phyloP scores from a whole-genome alignment of 441 rosid genomes.

The Arabidopsis lyrata region DNA sequence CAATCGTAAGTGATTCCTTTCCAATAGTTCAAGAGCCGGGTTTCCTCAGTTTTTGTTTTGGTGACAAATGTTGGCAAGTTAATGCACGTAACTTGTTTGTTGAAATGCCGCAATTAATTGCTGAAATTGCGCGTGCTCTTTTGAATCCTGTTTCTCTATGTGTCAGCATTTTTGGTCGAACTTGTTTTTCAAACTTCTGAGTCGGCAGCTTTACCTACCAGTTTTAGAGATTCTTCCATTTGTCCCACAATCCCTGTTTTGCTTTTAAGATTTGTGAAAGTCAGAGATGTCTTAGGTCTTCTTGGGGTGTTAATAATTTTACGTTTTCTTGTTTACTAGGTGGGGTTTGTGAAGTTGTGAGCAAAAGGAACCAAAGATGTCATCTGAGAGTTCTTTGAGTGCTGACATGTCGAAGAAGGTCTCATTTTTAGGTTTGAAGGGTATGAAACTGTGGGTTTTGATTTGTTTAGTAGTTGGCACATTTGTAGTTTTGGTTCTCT shows the following conservation, averaged over 20 bases:
- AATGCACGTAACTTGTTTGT: constrained; percentile 41
- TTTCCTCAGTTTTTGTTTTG: constrained; percentile 31
- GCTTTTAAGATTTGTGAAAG: constrained; percentile 33
- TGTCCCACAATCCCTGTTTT: constrained; percentile 29
- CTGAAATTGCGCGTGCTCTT: constrained; percentile 34
- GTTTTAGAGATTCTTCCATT: constrained; percentile 42
- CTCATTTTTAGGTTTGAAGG: constrained; percentile 69
- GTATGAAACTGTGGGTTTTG: constrained; percentile 86
- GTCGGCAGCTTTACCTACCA: constrained; percentile 36
- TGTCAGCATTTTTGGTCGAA: constrained; percentile 25
- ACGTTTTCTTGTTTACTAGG: constrained; percentile 50
- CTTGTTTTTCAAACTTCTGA: constrained; percentile 18
- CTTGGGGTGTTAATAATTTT: background rate
- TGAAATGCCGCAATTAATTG: constrained; percentile 44
- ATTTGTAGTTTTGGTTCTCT: constrained; percentile 71
- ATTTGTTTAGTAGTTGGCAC: constrained; percentile 75
- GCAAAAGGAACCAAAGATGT: constrained; percentile 56
- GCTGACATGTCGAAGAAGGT: constrained; percentile 76
- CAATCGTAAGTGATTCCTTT: constrained; percentile 71
- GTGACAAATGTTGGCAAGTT: constrained; percentile 32
- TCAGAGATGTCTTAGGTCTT: constrained; percentile 29
- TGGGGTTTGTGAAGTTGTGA: constrained; percentile 46
- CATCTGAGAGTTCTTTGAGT: constrained; percentile 61
- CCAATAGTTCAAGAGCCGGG: constrained; percentile 28
- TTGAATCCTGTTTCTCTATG: constrained; percentile 12